Base-by-base conservation (phyloP, 352 stramenopile genomes). In the Globisporangium polare region DNA sequence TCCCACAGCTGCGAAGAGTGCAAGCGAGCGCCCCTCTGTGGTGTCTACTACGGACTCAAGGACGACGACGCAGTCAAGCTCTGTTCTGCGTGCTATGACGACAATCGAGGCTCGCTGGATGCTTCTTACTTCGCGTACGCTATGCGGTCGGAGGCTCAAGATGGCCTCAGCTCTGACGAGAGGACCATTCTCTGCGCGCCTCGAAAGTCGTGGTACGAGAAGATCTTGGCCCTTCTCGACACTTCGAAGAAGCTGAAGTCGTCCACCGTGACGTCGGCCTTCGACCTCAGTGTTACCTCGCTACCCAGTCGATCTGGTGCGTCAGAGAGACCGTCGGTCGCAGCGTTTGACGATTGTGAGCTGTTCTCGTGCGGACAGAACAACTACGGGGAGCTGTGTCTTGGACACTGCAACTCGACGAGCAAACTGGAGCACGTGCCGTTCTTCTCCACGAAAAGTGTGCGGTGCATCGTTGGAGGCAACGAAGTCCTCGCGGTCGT, bases 281-380 rank as follows among this genome's bases (percentile, higher is more conserved):
- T 59, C 27, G 51, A 58, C 22, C 33, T 65, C 17, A 26, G 26
- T 2, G 13, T 18, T 31, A 8, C 42, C 1, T 17, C 43, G 0
- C 22, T 15, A 3, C 15, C 17, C 57, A 41, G 42, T 53, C 24
- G 33, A 50, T 27, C 27, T 47, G 57, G 24, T 46, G 45, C 3
- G 53, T 59, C 47, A 63, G 27, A 46, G 22, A 67, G 24, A 26
- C 56, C 37, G 63, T 27, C 65, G 31, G 66, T 42, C 13, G 24
- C 62, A 4, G 77, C 72, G 53, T 95, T 80, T 60, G 86, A 94
- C n/a, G 83, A 94, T 62, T 92, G 86, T 26, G 83, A 96, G 39
- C 65, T 96, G 4, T 96, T 94, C 66, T 92, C 87, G 0, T 96
- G 86, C 33, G 88, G 88, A 0, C 88, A 96, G 72, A 96, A 96